Conservation (phyloP, 2,329 filamentous ascomycete species). For the Teratosphaeria gauchensis region DNA sequence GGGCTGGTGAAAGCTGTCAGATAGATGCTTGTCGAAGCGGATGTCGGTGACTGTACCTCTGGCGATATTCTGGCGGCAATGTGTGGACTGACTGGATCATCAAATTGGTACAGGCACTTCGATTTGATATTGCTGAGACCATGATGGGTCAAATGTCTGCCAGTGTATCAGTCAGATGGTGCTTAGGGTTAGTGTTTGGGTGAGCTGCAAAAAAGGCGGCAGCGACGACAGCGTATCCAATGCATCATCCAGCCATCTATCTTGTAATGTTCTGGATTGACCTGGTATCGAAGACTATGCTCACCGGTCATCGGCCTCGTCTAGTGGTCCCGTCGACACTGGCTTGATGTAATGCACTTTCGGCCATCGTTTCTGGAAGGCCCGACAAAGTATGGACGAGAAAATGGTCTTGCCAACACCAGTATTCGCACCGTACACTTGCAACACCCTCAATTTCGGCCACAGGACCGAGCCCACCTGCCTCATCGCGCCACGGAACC, state of each 20-base stretch:
- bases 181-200: slow-evolving; percentile 9
- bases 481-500: slow-evolving; percentile 25
- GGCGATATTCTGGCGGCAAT: slow-evolving; percentile 47
- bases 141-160: slow-evolving; percentile 54
- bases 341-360: slow-evolving; percentile 64
- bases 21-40: neutral
- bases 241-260: neutral
- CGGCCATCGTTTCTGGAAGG: slow-evolving; percentile 43
- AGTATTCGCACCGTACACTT: slow-evolving; percentile 77
- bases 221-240: neutral
- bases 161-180: neutral
- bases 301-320: slow-evolving; percentile 63
- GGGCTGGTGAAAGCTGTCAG: slow-evolving; percentile 9
- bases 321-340: slow-evolving; percentile 62
- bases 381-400: slow-evolving; percentile 60
- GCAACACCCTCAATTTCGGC: slow-evolving; percentile 58
- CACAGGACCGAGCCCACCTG: slow-evolving; percentile 54
- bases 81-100: slow-evolving; percentile 68
- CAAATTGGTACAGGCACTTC: slow-evolving; percentile 60
- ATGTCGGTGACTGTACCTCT: slow-evolving; percentile 6
- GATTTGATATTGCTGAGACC: slow-evolving; percentile 45
- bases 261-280: neutral
- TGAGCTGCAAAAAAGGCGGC: neutral
- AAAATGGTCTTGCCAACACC: slow-evolving; percentile 78
- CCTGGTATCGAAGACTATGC: slow-evolving; percentile 2